phyloP scores from a whole-genome alignment of 805 yeast genomes.

The Cyberlindnera americana region DNA sequence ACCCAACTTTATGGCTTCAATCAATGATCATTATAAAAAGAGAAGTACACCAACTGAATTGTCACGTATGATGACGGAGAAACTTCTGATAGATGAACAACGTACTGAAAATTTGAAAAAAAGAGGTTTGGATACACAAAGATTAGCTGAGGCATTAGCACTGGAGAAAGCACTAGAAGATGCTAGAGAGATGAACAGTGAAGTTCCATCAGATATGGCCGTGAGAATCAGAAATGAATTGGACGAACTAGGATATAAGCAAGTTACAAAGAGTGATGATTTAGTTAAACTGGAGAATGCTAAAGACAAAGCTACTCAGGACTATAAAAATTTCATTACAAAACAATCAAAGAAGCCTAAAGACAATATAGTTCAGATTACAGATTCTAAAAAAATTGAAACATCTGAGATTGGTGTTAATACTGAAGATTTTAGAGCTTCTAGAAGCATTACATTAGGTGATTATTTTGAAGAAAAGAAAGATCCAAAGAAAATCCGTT shows the following conservation, averaged over 20 bases:
- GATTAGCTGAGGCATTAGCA: constrained; percentile 53
- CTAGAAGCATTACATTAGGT: constrained; percentile 69
- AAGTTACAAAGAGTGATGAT: constrained; percentile 19
- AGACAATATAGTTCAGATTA: constrained; percentile 26
- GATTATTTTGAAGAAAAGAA: constrained; percentile 40
- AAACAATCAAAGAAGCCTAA: constrained; percentile 12
- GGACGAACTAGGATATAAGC: constrained; percentile 29
- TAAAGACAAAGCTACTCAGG: constrained; percentile 18
- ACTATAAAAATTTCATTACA: constrained; percentile 21
- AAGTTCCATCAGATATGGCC: constrained; percentile 31
- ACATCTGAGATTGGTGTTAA: constrained; percentile 55
- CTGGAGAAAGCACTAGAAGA: constrained; percentile 57
- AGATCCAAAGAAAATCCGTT: constrained; percentile 35
- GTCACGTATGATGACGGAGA: constrained; percentile 1
- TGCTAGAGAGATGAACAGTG: constrained; percentile 41
- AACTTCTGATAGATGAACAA: constrained; percentile 7
- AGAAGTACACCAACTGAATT: constrained; percentile 5
- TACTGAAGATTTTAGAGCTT: constrained; percentile 49
- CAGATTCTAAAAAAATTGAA: constrained; percentile 42
- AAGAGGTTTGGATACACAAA: constrained; percentile 32
- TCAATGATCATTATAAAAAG: constrained; percentile 31
- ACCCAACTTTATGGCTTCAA: constrained; percentile 28
- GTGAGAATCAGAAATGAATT: constrained; percentile 31
- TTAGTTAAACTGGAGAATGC: constrained; percentile 20
- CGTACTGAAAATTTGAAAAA: constrained; percentile 6